Evolutionary conservation across 306 rosid species (phyloP).

Genomic region (Chamaecrista fasciculata): DNA sequence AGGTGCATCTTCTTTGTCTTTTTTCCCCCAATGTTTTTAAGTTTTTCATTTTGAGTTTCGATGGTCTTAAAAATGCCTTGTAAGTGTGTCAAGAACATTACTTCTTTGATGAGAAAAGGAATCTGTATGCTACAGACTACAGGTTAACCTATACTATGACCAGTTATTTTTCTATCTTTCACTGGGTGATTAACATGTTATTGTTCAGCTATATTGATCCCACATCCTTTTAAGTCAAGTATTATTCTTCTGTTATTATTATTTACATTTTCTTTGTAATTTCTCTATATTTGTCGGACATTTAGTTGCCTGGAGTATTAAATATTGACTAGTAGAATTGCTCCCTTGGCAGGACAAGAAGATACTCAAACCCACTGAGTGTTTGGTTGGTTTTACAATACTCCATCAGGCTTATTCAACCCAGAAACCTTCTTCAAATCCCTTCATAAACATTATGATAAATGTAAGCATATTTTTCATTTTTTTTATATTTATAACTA

Average conservation of each 20-base stretch:
- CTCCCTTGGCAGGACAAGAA: constrained; percentile 5
- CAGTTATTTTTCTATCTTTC: background rate
- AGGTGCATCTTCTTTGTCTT: background rate
- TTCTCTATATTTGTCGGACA: background rate
- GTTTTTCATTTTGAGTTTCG: background rate
- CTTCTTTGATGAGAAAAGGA: background rate
- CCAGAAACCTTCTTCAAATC: constrained; percentile 65
- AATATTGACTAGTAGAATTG: background rate
- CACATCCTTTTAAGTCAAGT: background rate
- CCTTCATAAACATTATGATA: constrained; percentile 63
- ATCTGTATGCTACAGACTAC: background rate
- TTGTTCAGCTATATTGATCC: background rate
- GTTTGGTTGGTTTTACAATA: constrained; percentile 18
- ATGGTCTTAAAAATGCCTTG: background rate
- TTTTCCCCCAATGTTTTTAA: background rate
- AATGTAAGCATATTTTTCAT: constrained; percentile 50
- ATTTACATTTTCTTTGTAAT: background rate
- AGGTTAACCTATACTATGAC: background rate
- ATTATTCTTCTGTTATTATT: background rate
- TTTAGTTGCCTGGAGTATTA: background rate
- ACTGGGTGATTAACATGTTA: background rate
- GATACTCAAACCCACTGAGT: background rate
- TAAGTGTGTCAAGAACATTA: background rate
- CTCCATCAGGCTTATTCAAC: constrained; percentile 38
- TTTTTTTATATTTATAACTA: background rate